These are phyloP conservation scores for Phlebiopsis gigantea DNA, from an alignment of 768 basidiomycete genomes.

Conservation along the genomic window DNA sequence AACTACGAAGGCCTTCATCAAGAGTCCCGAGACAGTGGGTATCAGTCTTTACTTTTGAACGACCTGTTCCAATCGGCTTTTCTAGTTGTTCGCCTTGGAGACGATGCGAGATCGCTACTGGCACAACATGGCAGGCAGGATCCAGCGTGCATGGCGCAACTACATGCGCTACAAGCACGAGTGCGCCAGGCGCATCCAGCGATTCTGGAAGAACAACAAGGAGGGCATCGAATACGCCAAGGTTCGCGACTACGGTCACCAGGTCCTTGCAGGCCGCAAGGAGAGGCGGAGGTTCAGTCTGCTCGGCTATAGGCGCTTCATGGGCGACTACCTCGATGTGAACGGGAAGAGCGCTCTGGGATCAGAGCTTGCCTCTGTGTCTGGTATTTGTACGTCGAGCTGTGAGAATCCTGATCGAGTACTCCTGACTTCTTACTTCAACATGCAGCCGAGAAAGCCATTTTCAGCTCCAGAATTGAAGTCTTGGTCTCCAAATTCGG, in stretches of 20 bases:
- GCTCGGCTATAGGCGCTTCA: constrained; percentile 88
- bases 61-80: background rate
- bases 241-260: constrained; percentile 91
- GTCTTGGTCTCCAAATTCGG: constrained; percentile 78
- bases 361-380: constrained; percentile 64
- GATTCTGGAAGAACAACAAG: constrained; percentile 99
- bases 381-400: constrained; percentile 65
- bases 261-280: constrained; percentile 85
- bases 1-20: constrained; percentile 97
- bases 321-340: constrained; percentile 93
- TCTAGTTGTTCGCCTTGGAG: constrained; percentile 91
- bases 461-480: constrained; percentile 80
- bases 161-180: constrained; percentile 95
- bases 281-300: constrained; percentile 92
- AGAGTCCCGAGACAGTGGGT: constrained; percentile 94
- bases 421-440: background rate
- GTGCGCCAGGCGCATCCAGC: constrained; percentile 89
- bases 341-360: constrained; percentile 79
- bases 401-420: background rate
- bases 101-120: constrained; percentile 99
- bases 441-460: constrained; percentile 68
- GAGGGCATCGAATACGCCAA: constrained; percentile 86
- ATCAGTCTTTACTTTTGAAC: no score
- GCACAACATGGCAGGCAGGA: constrained; percentile 99
- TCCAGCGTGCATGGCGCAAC: constrained; percentile 94